Evolutionary conservation across 805 yeast species (phyloP).

Genomic region (Metschnikowia chrysomelidarum): DNA sequence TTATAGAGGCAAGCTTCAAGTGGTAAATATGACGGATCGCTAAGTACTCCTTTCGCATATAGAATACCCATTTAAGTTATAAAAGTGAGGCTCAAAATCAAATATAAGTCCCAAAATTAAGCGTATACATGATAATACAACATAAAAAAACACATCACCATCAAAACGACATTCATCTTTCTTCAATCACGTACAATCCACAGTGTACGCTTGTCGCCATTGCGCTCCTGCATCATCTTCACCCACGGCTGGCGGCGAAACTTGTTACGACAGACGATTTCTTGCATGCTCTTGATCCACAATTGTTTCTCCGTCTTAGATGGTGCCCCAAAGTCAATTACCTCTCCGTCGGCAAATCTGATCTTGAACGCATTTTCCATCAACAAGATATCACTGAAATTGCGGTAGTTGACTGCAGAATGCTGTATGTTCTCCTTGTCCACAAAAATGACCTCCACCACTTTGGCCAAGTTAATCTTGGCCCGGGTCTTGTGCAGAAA

Average conservation of each 20-base stretch:
- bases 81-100: no score
- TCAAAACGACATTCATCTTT: no score
- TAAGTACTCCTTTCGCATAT: no score
- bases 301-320: conserved; percentile 53
- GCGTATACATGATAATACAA: no score
- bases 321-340: conserved; percentile 84
- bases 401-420: conserved; percentile 43
- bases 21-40: no score
- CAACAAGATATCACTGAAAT: conserved; percentile 69
- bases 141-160: no score
- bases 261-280: conserved; percentile 52
- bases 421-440: conserved; percentile 34
- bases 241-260: conserved; percentile 65
- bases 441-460: conserved; percentile 48
- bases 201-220: conserved; percentile 10
- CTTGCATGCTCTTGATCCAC: conserved; percentile 66
- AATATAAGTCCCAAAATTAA: no score
- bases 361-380: conserved; percentile 75
- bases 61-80: no score
- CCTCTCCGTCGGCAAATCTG: conserved; percentile 74
- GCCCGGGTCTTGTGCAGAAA: conserved; percentile 66
- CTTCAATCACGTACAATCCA: no score
- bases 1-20: no score
- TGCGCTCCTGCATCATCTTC: conserved; percentile 38
- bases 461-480: conserved; percentile 70